Conservation (phyloP, 352 stramenopile genomes). For the Thalassiosira exigua region DNA sequence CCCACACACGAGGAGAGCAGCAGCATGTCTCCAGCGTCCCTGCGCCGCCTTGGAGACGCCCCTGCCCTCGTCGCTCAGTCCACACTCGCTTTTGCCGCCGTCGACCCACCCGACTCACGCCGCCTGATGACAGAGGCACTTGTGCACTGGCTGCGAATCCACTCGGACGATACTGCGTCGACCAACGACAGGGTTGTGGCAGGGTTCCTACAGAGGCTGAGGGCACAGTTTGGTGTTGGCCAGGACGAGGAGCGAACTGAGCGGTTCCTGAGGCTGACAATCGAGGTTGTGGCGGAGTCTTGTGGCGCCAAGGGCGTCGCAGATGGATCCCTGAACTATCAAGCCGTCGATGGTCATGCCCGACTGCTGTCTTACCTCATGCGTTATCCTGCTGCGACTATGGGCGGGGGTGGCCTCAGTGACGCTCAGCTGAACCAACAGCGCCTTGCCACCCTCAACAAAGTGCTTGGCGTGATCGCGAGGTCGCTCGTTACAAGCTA, state of each 20-base stretch:
- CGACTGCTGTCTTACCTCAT: slow-evolving; percentile 96
- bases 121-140: slow-evolving; percentile 89
- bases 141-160: slow-evolving; percentile 98
- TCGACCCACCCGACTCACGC: slow-evolving; percentile 79
- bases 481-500: slow-evolving; percentile 90
- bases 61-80: slow-evolving; percentile 67
- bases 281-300: slow-evolving; percentile 96
- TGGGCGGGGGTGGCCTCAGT: not conserved
- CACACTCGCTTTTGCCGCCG: slow-evolving; percentile 67
- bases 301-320: slow-evolving; percentile 90
- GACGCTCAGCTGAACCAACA: slow-evolving; percentile 65
- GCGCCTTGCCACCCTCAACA: slow-evolving; percentile 90
- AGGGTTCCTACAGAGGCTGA: slow-evolving; percentile 96
- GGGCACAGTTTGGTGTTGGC: slow-evolving; percentile 92
- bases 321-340: slow-evolving; percentile 87
- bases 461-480: slow-evolving; percentile 93
- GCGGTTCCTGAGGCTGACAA: slow-evolving; percentile 96
- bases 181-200: slow-evolving; percentile 94
- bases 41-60: slow-evolving; percentile 66
- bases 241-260: slow-evolving; percentile 96
- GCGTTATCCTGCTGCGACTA: slow-evolving; percentile 5
- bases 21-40: slow-evolving; percentile 73
- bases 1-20: slow-evolving; percentile 63
- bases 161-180: slow-evolving; percentile 91
- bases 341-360: slow-evolving; percentile 94